These are phyloP conservation scores for Fagopyrum esculentum DNA, from an alignment of 148 eudicot genomes.

Conservation along the genomic window DNA sequence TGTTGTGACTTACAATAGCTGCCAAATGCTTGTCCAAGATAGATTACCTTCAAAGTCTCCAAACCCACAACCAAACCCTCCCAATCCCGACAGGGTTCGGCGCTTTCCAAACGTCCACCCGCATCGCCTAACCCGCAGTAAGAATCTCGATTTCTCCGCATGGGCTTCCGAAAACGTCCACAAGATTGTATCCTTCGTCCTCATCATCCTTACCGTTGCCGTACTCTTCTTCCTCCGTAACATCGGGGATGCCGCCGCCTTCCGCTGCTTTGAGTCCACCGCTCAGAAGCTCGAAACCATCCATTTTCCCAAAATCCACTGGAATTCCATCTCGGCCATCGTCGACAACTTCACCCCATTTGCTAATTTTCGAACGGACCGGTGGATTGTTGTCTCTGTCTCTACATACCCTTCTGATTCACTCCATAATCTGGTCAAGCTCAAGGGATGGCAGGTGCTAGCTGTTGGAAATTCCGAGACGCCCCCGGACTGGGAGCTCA, in stretches of 20 bases:
- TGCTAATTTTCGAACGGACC: constrained; percentile 56
- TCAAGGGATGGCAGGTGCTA: constrained; percentile 87
- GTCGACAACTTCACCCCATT: constrained; percentile 53
- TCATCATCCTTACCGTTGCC: constrained; percentile 57
- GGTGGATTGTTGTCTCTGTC: constrained; percentile 83
- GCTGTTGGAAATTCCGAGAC: constrained; percentile 79
- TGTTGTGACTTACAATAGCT: background rate
- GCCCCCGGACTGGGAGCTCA: constrained; percentile 73
- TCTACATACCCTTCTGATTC: constrained; percentile 64
- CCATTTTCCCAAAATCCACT: constrained; percentile 49
- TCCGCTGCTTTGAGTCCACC: constrained; percentile 56
- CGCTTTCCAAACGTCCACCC: constrained; percentile 27
- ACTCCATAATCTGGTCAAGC: constrained; percentile 43
- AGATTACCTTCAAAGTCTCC: constrained; percentile 22
- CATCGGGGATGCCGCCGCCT: constrained; percentile 55
- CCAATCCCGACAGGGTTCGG: constrained; percentile 29
- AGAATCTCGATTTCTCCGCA: constrained; percentile 59
- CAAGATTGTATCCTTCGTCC: constrained; percentile 43
- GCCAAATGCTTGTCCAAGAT: constrained; percentile 67
- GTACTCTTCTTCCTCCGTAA: constrained; percentile 70
- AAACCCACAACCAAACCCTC: constrained; percentile 15
- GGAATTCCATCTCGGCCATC: constrained; percentile 39
- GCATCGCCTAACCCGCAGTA: constrained; percentile 35
- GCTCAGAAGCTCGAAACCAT: constrained; percentile 34
- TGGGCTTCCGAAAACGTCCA: constrained; percentile 75